Base-by-base conservation (phyloP, 2,329 filamentous ascomycete genomes). In the Diaporthe vexans region DNA sequence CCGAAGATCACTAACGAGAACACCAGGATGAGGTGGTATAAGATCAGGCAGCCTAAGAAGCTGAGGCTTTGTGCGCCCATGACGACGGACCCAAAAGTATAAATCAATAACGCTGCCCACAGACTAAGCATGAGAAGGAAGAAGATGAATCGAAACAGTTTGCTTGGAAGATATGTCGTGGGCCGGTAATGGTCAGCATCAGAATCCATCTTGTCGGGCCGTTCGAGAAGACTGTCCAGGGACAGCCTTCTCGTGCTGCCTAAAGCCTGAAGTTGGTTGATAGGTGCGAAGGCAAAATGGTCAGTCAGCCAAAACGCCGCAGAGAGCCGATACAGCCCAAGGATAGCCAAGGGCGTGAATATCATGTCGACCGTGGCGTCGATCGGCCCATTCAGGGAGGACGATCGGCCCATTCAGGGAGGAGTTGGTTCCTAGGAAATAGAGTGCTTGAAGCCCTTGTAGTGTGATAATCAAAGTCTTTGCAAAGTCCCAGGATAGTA, bases 261-360 rank as follows among this genome's bases (percentile, higher is more conserved):
- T 19, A 24, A 6, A 2, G 21, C 29, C n/a, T 37, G 54, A 6
- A 48, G 17, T n/a, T 48, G 29, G 15, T 59, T n/a, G 26, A 4
- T 8, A 11, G 43, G 54, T 13, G 26, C 54, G 9, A 51, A 71
- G 26, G 40, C 11, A 21, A 58, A 71, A 26, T 71, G 52, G 40
- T 15, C 37, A 0, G 54, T 71, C 21, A 71, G 13, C 54, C 54
- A 71, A 1, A 58, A n/a, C 3, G 54, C 54, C 6, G 68, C 68
- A 4, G n/a, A 59, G 7, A 71, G 40, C 21, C 68, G 68, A n/a
- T 58, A 29, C 0, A 71, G 21, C 5, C 40, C 68, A n/a, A 57
- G 33, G 13, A 71, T 51, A 40, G 68, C 68, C 4, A 71, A 29
- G 1, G 68, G 68, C 7, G 21, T 46, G 68, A 71, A 71, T 7